phyloP scores from a whole-genome alignment of 2,329 filamentous ascomycete genomes.

The Fusarium brachygibbosum region DNA sequence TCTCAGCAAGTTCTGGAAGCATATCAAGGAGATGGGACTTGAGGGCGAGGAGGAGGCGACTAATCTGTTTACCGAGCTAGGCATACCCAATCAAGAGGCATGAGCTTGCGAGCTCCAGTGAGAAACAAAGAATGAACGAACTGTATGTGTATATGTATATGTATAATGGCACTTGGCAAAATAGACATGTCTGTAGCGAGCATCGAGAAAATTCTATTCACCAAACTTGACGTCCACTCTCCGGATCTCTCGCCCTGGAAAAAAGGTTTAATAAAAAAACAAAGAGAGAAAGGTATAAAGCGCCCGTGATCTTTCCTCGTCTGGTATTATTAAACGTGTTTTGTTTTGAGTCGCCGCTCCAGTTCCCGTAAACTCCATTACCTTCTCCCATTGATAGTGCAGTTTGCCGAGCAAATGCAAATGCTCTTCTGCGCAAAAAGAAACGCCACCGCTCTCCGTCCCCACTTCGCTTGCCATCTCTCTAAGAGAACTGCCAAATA shows the following conservation, averaged over 20 bases:
- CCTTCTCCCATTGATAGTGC: constrained; percentile 24
- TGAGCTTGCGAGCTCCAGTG: constrained; percentile 4
- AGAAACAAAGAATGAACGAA: constrained; percentile 8
- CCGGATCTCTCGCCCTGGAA: constrained; percentile 11
- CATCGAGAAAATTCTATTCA: constrained; percentile 14
- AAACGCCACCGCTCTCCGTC: constrained; percentile 30
- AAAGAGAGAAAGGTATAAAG: constrained; percentile 43
- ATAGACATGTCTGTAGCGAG: constrained; percentile 2
- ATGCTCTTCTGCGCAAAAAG: constrained; percentile 34
- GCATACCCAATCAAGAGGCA: constrained; percentile 53
- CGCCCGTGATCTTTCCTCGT: constrained; percentile 43
- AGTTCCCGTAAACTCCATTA: constrained; percentile 46
- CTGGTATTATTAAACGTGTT: constrained; percentile 39
- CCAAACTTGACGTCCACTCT: constrained; percentile 6
- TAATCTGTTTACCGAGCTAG: constrained; percentile 66
- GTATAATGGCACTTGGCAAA: constrained; percentile 10
- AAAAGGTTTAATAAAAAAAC: constrained; percentile 27
- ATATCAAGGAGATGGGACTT: constrained; percentile 75
- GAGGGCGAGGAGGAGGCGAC: constrained; percentile 60
- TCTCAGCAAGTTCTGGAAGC: constrained; percentile 87
- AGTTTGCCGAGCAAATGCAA: constrained; percentile 29
- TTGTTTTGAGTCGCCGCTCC: constrained; percentile 44
- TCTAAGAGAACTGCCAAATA: constrained; percentile 45
- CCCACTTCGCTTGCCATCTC: constrained; percentile 9
- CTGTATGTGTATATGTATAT: constrained; percentile 19